phyloP scores from a whole-genome alignment of 345 rosid genomes.

The thale cress (Arabidopsis thaliana) region DNA sequence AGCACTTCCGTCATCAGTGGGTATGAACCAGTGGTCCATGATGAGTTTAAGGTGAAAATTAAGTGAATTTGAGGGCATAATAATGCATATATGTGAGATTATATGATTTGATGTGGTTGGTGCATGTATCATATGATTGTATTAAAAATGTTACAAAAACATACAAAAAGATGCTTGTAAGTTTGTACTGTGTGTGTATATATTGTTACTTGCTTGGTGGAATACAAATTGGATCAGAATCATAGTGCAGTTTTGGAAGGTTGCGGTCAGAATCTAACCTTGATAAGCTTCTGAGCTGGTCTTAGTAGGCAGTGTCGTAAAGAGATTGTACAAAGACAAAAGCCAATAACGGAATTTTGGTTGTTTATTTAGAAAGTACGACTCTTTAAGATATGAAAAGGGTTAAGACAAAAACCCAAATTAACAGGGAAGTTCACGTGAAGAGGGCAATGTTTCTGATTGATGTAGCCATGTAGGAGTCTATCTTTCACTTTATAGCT shows the following conservation, averaged over 20 bases:
- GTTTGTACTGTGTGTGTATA: slow-evolving; percentile 17
- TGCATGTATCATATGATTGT: slow-evolving; percentile 22
- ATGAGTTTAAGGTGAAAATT: slow-evolving; percentile 66
- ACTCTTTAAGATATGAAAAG: neutral
- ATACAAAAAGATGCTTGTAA: slow-evolving; percentile 33
- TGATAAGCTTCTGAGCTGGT: neutral
- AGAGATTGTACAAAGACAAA: slow-evolving; percentile 9
- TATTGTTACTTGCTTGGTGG: slow-evolving; percentile 2
- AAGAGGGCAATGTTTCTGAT: slow-evolving; percentile 17
- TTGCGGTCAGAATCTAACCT: neutral
- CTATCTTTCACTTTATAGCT: slow-evolving; percentile 28
- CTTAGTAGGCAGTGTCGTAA: neutral
- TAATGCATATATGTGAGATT: slow-evolving; percentile 23
- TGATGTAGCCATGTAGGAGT: slow-evolving; percentile 4
- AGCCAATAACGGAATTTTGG: neutral
- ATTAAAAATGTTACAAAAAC: slow-evolving; percentile 34
- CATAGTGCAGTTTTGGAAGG: neutral
- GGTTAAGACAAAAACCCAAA: slow-evolving; percentile 2
- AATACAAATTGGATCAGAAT: neutral
- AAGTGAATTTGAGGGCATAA: neutral
- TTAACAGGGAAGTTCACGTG: slow-evolving; percentile 33
- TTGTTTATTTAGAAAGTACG: neutral
- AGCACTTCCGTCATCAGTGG: slow-evolving; percentile 61
- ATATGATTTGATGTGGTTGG: slow-evolving; percentile 38
- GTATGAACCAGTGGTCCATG: slow-evolving; percentile 80